Base-by-base conservation (phyloP, 2,329 filamentous ascomycete species). In the Nigrospora osmanthi region DNA sequence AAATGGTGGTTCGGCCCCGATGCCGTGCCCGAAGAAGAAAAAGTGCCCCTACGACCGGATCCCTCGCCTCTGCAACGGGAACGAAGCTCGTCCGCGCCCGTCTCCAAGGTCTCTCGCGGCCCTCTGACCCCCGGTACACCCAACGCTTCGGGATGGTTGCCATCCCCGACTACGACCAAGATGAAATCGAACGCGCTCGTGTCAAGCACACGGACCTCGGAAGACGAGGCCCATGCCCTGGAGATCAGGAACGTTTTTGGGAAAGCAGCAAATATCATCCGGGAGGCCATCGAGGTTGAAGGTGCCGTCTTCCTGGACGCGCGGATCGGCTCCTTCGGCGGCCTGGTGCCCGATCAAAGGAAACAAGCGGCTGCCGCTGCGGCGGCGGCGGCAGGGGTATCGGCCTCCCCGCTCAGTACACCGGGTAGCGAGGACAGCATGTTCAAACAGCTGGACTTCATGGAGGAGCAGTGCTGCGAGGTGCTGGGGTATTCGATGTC, bases 271-370 rank as follows among this genome's bases (percentile, higher is more conserved):
- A 66, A 65, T 35, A 58, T 72, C 12, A 58, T 74, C 13, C 57
- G 67, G 10, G 61, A 71, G 38, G 67, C 67, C 2, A 57, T 73
- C 4, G 63, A 67, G 32, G 64, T 66, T 0, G 66, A 72, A 31
- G 71, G 71, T 0, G 56, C 58, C 4, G 38, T 64, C 2, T 66
- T 64, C 41, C 47, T 66, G 0, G 62, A 66, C 45, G 64, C 62
- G 3, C 31, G 39, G 11, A 38, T 49, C 15, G 45, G 45, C 3
- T 47, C 49, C 2, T 58, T 52, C 38, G 46, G 44, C 15, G 47
- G 45, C 28, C 35, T 45, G 34, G 37, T 47, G 11, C 31, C 40
- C 11, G 13, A 33, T 34, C 15, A 40, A 38, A 36, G 33, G 17
- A n/a, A 39, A 17, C 38, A 42, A 9, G 43, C 40, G 19, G 31